Conservation (phyloP, 441 rosid species). For the Capsella rubella region DNA sequence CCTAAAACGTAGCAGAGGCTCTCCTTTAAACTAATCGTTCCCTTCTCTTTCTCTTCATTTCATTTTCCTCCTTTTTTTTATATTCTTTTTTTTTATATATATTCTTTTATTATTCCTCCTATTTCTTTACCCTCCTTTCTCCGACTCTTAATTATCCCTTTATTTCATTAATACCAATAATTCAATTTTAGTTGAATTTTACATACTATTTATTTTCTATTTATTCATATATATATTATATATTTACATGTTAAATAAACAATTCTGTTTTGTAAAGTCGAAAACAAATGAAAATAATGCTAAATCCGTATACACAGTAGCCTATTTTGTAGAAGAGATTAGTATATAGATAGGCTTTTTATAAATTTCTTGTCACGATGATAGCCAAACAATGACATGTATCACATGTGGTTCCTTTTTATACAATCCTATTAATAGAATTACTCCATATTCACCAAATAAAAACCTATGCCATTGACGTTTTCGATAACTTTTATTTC, state of each 20-base stretch:
- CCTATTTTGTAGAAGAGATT: constrained; percentile 11
- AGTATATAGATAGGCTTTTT: constrained; percentile 16
- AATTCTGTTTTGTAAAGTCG: not conserved
- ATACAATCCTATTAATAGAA: constrained; percentile 34
- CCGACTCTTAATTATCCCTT: constrained; percentile 19
- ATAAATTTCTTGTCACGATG: constrained; percentile 4
- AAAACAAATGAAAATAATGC: constrained; percentile 6
- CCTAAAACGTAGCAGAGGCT: constrained; percentile 56
- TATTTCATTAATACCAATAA: constrained; percentile 6
- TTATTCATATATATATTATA: not conserved
- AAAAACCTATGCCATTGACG: constrained; percentile 32
- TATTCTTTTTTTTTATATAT: too few relatives aligned
- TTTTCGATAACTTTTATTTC: constrained; percentile 24
- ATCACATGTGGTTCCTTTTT: constrained; percentile 42
- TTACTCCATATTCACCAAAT: not conserved
- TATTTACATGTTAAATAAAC: not conserved
- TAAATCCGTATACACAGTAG: constrained; percentile 22
- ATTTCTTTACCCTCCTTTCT: constrained; percentile 28
- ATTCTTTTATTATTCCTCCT: not conserved
- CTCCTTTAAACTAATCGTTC: constrained; percentile 45
- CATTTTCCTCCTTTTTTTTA: not conserved
- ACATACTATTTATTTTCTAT: not conserved
- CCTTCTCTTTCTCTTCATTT: constrained; percentile 19
- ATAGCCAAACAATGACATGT: constrained; percentile 43
- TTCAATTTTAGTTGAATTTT: not conserved